Conservation (phyloP, 768 basidiomycete species). For the Collybiopsis luxurians region DNA sequence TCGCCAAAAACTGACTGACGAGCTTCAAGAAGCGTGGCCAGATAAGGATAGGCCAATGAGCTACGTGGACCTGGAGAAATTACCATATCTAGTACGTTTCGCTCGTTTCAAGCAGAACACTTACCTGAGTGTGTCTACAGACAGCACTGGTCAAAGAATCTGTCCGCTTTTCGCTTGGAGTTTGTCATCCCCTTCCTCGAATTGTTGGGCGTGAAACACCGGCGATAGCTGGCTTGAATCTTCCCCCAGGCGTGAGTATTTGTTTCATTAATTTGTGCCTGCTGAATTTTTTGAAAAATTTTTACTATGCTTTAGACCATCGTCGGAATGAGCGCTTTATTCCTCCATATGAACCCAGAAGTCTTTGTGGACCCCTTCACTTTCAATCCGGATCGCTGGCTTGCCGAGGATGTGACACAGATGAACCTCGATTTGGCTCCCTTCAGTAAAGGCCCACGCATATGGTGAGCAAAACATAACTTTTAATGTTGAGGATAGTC, state of each 20-base stretch:
- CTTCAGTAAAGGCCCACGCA: slow-evolving; percentile 43
- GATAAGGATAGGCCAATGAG: slow-evolving; percentile 21
- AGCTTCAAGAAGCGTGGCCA: slow-evolving; percentile 33
- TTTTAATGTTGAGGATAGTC: too few species aligned
- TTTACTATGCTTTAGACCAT: slow-evolving; percentile 35
- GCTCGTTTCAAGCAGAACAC: not conserved
- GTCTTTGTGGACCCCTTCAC: slow-evolving; percentile 37
- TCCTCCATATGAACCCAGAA: slow-evolving; percentile 36
- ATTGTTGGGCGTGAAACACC: slow-evolving; percentile 33
- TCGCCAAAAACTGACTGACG: slow-evolving; percentile 19
- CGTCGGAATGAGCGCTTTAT: slow-evolving; percentile 37
- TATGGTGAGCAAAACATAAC: too few species aligned
- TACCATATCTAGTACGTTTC: slow-evolving; percentile 34
- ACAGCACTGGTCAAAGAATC: slow-evolving; percentile 48
- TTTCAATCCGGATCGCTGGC: slow-evolving; percentile 45
- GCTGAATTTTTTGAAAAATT: not conserved
- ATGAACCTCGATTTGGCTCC: slow-evolving; percentile 40
- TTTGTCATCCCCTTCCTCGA: slow-evolving; percentile 37
- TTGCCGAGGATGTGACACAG: slow-evolving; percentile 28
- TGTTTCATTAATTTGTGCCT: not conserved
- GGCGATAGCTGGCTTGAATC: slow-evolving; percentile 28
- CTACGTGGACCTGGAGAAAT: slow-evolving; percentile 29
- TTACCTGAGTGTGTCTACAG: slow-evolving; percentile 24
- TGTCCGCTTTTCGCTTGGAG: slow-evolving; percentile 38
- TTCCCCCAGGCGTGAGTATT: slow-evolving; percentile 37